These are phyloP conservation scores for Vishniacozyma victoriae DNA, from an alignment of 768 basidiomycete genomes.

Conservation along the genomic window DNA sequence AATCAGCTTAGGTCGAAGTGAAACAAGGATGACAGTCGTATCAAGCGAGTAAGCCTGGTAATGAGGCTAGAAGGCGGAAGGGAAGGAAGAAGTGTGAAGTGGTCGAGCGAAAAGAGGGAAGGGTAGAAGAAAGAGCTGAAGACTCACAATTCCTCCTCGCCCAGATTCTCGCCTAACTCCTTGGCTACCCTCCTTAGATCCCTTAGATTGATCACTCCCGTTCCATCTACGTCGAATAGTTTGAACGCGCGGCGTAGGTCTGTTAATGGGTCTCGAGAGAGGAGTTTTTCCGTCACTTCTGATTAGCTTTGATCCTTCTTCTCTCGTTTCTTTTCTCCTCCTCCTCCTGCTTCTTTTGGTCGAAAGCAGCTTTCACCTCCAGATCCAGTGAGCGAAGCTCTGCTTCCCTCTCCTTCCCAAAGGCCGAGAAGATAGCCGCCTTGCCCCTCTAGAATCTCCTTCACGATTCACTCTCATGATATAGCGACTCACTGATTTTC, in stretches of 20 bases:
- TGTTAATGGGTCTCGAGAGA: constrained; percentile 90
- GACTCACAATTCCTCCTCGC: constrained; percentile 92
- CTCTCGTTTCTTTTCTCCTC: neutral
- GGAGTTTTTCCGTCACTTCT: constrained; percentile 87
- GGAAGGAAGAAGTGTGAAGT: neutral
- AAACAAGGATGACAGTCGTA: neutral
- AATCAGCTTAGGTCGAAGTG: neutral
- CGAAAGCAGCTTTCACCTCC: neutral
- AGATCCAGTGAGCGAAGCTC: no score
- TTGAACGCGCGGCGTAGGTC: constrained; percentile 95
- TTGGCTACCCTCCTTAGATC: constrained; percentile 91
- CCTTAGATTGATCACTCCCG: constrained; percentile 84
- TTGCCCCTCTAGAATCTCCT: no score
- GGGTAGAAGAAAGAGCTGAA: neutral
- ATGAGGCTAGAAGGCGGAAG: neutral
- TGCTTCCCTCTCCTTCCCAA: no score
- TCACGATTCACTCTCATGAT: no score
- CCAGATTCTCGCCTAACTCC: constrained; percentile 89
- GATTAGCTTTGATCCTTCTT: neutral
- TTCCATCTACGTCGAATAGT: constrained; percentile 91
- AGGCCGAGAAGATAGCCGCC: no score
- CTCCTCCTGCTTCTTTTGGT: neutral
- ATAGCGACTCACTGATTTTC: constrained; percentile 80
- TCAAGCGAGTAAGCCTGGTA: neutral
- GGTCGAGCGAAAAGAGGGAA: neutral